These are phyloP conservation scores for Fusarium torulosum DNA, from an alignment of 2,329 filamentous ascomycete species.

Conservation along the genomic window DNA sequence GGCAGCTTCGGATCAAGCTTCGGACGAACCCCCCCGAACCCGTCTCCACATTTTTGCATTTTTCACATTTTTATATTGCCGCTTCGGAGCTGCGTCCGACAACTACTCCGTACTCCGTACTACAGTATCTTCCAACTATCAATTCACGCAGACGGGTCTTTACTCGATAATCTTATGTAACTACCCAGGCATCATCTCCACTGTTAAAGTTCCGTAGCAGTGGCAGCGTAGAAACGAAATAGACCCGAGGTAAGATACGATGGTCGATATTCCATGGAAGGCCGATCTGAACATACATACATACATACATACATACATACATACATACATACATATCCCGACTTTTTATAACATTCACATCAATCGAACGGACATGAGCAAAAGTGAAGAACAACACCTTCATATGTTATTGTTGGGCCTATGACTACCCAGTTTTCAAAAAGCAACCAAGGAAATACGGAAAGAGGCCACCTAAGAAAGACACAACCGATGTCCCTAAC, in stretches of 20 bases:
- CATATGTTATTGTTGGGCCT: background rate
- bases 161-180: constrained; percentile 16
- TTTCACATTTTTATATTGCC: background rate
- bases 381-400: background rate
- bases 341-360: too few species aligned
- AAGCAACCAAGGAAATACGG: background rate
- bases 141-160: constrained; percentile 3
- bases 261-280: too few species aligned
- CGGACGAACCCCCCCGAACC: constrained; percentile 18
- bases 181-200: background rate
- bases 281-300: too few species aligned
- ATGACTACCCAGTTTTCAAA: constrained; percentile 12
- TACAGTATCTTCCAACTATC: background rate
- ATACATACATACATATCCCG: too few species aligned
- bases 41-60: background rate
- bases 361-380: background rate
- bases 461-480: constrained; percentile 5
- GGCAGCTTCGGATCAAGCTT: constrained; percentile 34
- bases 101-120: background rate
- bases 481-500: background rate
- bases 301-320: too few species aligned
- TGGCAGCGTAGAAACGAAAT: too few species aligned
- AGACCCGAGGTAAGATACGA: too few species aligned
- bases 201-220: background rate
- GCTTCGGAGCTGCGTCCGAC: constrained; percentile 22